Percentiles rank a stretch among this genome's conserved stretches.
phyloP scores from a whole-genome alignment of 371 early-diverging fungal species.

The Mucor circinelloides region DNA sequence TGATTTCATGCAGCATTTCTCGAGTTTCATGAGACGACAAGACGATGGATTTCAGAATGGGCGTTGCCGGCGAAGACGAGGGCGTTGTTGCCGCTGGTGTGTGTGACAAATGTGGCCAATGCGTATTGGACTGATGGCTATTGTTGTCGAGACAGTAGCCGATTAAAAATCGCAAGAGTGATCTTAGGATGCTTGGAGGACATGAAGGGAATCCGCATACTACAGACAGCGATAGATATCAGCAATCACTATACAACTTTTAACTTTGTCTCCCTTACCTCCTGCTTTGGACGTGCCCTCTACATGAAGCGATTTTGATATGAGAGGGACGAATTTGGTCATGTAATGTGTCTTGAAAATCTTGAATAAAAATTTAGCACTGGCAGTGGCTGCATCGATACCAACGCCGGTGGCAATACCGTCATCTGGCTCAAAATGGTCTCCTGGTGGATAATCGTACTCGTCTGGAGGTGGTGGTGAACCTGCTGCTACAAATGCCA shows the following conservation, averaged over 20 bases:
- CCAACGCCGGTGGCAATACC: conserved; percentile 69
- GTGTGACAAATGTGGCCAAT: conserved; percentile 43
- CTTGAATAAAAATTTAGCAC: conserved; percentile 72
- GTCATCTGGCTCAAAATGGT: conserved; percentile 59
- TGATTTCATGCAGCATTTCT: conserved; percentile 77
- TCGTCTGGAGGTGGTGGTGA: conserved; percentile 64
- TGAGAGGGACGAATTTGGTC: conserved; percentile 70
- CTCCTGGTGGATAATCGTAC: conserved; percentile 54
- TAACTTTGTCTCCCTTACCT: too few relatives aligned
- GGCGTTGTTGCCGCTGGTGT: conserved; percentile 40
- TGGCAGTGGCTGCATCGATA: conserved; percentile 68
- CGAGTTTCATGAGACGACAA: conserved; percentile 66
- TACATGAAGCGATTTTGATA: conserved; percentile 48
- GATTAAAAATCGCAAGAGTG: conserved; percentile 68
- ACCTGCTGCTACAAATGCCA: conserved; percentile 71
- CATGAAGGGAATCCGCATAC: conserved; percentile 68
- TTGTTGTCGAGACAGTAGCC: conserved; percentile 62
- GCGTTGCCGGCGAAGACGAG: conserved; percentile 69
- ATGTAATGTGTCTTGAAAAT: conserved; percentile 69
- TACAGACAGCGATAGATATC: not conserved
- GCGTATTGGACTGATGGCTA: conserved; percentile 14
- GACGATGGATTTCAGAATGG: conserved; percentile 71
- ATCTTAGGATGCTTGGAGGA: conserved; percentile 72
- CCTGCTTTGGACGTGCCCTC: conserved; percentile 40
- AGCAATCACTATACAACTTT: too few relatives aligned